phyloP scores from a whole-genome alignment of 176 grass and related monocot species.

The Bolboschoenus planiculmis region DNA sequence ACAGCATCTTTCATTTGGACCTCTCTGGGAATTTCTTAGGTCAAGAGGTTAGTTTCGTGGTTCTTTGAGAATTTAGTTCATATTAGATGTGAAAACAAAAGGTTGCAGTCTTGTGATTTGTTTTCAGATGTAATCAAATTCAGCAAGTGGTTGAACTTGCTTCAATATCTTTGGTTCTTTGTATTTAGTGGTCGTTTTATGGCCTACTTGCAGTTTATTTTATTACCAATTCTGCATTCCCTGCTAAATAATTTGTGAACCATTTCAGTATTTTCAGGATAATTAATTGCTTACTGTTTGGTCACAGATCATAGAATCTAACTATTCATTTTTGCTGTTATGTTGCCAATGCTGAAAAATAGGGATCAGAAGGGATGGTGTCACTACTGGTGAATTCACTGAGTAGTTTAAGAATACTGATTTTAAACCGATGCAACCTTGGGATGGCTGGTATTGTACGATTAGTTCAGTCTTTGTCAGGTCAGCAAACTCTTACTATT shows the following conservation, averaged over 20 bases:
- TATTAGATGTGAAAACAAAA: neutral
- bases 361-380: conserved; percentile 53
- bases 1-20: conserved; percentile 62
- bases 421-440: conserved; percentile 58
- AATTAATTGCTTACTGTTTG: neutral
- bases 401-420: conserved; percentile 59
- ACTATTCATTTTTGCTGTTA: neutral
- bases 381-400: conserved; percentile 43
- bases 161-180: neutral
- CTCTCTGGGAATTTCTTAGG: conserved; percentile 57
- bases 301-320: neutral
- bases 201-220: neutral
- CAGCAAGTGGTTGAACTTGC: neutral
- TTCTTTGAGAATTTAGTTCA: conserved; percentile 6
- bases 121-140: conserved; percentile 4
- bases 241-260: neutral
- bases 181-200: neutral
- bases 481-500: conserved; percentile 32
- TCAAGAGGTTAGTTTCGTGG: conserved; percentile 48
- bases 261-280: neutral
- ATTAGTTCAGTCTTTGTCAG: conserved; percentile 54
- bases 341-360: conserved; percentile 8
- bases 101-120: neutral
- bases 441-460: conserved; percentile 45
- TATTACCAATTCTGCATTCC: neutral